phyloP scores from a whole-genome alignment of 495 filamentous ascomycete species.

The Penicillium canariense region DNA sequence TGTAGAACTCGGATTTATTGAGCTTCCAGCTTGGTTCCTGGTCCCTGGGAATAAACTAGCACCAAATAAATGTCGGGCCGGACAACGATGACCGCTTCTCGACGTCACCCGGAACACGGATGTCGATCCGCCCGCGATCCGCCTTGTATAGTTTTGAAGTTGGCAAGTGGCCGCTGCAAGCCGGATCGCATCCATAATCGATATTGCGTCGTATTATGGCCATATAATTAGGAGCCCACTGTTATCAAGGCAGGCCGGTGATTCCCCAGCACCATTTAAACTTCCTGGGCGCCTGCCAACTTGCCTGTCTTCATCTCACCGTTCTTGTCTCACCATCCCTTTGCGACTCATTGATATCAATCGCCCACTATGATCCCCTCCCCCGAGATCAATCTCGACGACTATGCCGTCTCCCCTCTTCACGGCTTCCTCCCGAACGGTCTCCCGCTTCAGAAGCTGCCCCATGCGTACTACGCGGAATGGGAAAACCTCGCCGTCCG shows the following conservation, averaged over 20 bases:
- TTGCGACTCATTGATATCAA: neutral
- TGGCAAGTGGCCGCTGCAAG: conserved; percentile 18
- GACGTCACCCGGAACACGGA: conserved; percentile 30
- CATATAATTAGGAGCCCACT: neutral
- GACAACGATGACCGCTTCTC: neutral
- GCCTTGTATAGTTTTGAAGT: conserved; percentile 28
- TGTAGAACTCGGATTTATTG: too few species aligned
- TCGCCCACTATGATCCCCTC: conserved; percentile 62
- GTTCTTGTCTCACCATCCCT: neutral
- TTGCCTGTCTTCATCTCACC: neutral
- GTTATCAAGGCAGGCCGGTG: conserved; percentile 1
- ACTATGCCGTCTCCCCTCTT: conserved; percentile 78
- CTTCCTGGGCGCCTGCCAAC: neutral
- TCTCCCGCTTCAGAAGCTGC: conserved; percentile 68
- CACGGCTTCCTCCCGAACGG: conserved; percentile 86
- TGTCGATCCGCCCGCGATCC: conserved; percentile 21
- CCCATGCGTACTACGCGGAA: conserved; percentile 80
- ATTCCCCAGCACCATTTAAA: neutral
- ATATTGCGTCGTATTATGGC: conserved; percentile 8
- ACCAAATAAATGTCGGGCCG: neutral
- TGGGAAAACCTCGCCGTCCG: conserved; percentile 82
- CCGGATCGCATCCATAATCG: conserved; percentile 10
- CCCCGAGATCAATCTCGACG: conserved; percentile 65
- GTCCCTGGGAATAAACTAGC: neutral
- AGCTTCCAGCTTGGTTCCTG: neutral